Evolutionary conservation across 495 filamentous ascomycete species (phyloP).

Genomic region (Opeltia flavorubescens): DNA sequence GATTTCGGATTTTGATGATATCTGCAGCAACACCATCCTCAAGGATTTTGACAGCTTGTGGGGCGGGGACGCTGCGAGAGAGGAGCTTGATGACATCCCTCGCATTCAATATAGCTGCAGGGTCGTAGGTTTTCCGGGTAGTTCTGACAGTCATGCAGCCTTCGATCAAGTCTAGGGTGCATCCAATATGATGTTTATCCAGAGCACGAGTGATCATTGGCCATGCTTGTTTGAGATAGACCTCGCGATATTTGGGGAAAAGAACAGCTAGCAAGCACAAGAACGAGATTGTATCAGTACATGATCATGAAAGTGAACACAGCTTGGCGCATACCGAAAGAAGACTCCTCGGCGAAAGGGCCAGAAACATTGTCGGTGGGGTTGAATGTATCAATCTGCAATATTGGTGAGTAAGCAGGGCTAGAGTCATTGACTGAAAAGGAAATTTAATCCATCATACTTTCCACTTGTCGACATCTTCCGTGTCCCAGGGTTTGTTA

Average conservation of each 20-base stretch:
- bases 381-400: constrained; percentile 65
- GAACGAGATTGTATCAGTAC: constrained; percentile 32
- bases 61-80: constrained; percentile 80
- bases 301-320: neutral
- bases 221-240: constrained; percentile 87
- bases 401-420: neutral
- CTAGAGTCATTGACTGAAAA: constrained; percentile 1
- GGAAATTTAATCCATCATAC: constrained; percentile 22
- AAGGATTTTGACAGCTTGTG: constrained; percentile 81
- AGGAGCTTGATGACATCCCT: constrained; percentile 89
- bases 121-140: constrained; percentile 88
- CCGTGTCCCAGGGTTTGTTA: constrained; percentile 96
- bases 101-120: constrained; percentile 85
- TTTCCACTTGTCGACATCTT: constrained; percentile 97
- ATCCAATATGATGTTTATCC: constrained; percentile 70
- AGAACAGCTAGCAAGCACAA: constrained; percentile 23
- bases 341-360: constrained; percentile 82
- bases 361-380: constrained; percentile 74
- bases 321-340: constrained; percentile 32
- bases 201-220: constrained; percentile 64
- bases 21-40: constrained; percentile 83
- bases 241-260: constrained; percentile 96
- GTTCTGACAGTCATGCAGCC: constrained; percentile 94
- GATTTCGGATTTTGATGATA: constrained; percentile 83
- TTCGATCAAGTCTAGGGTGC: constrained; percentile 85